Base-by-base conservation (phyloP, 2,329 filamentous ascomycete species). In the Talaromyces amestolkiae region DNA sequence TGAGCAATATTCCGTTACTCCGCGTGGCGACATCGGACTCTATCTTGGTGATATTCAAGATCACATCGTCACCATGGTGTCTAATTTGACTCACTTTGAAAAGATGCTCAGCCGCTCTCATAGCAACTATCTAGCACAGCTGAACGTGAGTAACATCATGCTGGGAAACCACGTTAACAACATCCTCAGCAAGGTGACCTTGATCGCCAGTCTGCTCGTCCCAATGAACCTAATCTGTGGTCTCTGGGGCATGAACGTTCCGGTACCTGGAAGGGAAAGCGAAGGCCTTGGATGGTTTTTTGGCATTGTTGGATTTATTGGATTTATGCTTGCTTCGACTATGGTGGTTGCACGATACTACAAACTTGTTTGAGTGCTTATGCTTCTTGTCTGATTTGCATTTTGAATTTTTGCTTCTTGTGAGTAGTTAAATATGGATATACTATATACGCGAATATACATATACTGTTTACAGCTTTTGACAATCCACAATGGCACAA, bases 1-100 rank as follows among this genome's bases (percentile, higher is more conserved):
- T 76, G 94, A 97, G 75, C 92, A 96, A 69, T 98, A 96, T 82
- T 91, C 92, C 70, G 91, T 98, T 61, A 97, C 95, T 1, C 95
- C 95, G 7, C 91, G 93, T 58, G 95, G 95, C 81, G 95, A 99
- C 75, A 97, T 99, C 70, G 95, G 93, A 24, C 87, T 99, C 73
- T 99, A 99, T 75, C 86, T 99, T 41, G 92, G 92, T 73, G 95
- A 99, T 80, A 97, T 99, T 69, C 95, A 99, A 79, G 95, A 99
- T 80, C 95, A 99, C 85, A 94, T 99, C 62, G 92, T 99, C 66
- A 99, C 95, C 54, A 98, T 98, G 94, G 96, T 97, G 86, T 95
- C 91, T 71, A 99, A 96, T 78, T 80, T 99, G 72, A 88, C 88
- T 0, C 95, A 99, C 76, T 97, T 97, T 71, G 95, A 99, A 78